These are phyloP conservation scores for Fennellomyces sp. DNA, from an alignment of 371 early-diverging fungal species.

Conservation along the genomic window DNA sequence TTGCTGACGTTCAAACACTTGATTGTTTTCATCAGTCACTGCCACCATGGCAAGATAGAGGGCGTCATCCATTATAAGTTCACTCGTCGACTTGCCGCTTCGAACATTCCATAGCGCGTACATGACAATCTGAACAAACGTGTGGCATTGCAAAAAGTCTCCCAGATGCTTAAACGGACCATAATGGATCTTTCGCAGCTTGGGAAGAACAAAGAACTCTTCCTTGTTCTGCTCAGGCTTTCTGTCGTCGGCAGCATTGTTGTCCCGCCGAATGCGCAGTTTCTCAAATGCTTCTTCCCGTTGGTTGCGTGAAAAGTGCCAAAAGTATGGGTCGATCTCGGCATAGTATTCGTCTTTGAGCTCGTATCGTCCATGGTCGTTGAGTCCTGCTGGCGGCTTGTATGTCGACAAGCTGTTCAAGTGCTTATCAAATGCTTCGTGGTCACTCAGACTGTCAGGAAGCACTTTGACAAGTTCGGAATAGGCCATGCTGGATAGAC, in stretches of 20 bases:
- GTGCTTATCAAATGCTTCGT: conserved; percentile 75
- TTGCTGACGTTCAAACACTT: conserved; percentile 20
- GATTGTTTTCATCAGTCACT: conserved; percentile 66
- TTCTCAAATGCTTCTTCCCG: conserved; percentile 85
- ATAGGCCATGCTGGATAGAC: conserved; percentile 72
- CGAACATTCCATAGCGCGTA: conserved; percentile 78
- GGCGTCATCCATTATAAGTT: conserved; percentile 74
- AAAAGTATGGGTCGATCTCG: conserved; percentile 92
- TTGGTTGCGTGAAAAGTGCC: conserved; percentile 89
- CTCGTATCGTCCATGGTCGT: conserved; percentile 86
- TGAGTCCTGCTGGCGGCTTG: conserved; percentile 80
- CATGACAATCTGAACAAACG: conserved; percentile 75
- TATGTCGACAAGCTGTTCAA: conserved; percentile 78
- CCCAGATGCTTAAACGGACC: conserved; percentile 78
- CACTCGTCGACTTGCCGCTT: conserved; percentile 49
- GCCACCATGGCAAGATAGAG: conserved; percentile 80
- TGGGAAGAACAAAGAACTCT: conserved; percentile 60
- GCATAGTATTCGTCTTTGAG: conserved; percentile 82
- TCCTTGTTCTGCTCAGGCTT: conserved; percentile 25
- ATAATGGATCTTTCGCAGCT: conserved; percentile 56
- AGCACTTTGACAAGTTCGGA: conserved; percentile 84
- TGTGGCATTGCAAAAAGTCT: conserved; percentile 67
- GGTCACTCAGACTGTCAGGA: conserved; percentile 81
- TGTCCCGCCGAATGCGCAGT: conserved; percentile 45
- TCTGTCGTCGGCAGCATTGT: conserved; percentile 15